A percentile compares a stretch with the other conserved stretches of the same genome.
These are phyloP conservation scores for Craterostigma plantagineum DNA, from an alignment of 257 asterid species.

Conservation along the genomic window DNA sequence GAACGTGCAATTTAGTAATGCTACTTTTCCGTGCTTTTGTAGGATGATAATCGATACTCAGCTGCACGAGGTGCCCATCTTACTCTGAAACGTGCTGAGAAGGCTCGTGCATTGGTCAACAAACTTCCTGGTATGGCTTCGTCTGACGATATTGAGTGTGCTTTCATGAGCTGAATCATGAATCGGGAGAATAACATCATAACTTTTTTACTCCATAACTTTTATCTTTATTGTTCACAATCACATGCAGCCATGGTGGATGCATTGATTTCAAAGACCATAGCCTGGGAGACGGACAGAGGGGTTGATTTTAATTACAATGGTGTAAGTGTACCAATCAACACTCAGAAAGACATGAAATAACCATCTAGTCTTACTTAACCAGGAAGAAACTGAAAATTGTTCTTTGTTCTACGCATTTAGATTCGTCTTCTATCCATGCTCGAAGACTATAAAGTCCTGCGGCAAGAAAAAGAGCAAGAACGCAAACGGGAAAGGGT, in stretches of 20 bases:
- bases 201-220: background rate
- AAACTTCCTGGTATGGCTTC: conserved; percentile 71
- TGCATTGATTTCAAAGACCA: conserved; percentile 58
- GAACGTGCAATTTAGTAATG: conserved; percentile 8
- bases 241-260: conserved; percentile 83
- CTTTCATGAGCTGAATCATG: no score
- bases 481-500: conserved; percentile 90
- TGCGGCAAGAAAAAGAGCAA: conserved; percentile 73
- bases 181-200: no score
- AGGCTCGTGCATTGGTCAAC: conserved; percentile 77
- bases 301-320: conserved; percentile 68
- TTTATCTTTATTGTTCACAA: conserved; percentile 7
- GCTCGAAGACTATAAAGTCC: conserved; percentile 58
- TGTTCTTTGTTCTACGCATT: conserved; percentile 9
- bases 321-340: conserved; percentile 40
- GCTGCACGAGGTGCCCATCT: conserved; percentile 99
- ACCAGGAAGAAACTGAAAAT: no score
- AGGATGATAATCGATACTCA: conserved; percentile 94
- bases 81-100: conserved; percentile 89
- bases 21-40: conserved; percentile 7
- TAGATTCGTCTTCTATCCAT: conserved; percentile 72
- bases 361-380: background rate
- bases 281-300: conserved; percentile 81
- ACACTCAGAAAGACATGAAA: background rate
- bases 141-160: background rate